Evolutionary conservation across 2,329 filamentous ascomycete species (phyloP), one percentile per base, ranked within the genome.

Genomic region (Cryoendolithus antarcticus): DNA sequence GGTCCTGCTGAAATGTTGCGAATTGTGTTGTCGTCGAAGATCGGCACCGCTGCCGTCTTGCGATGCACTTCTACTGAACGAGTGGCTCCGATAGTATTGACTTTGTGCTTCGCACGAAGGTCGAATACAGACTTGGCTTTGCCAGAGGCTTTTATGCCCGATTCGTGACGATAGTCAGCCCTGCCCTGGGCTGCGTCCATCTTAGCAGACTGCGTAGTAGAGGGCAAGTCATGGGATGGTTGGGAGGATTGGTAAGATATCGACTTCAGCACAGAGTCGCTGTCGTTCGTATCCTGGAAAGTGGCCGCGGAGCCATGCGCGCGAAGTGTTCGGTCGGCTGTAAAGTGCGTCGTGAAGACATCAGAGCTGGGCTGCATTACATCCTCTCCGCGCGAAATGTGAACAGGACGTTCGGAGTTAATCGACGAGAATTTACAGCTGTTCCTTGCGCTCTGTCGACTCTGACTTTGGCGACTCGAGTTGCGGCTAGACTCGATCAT

Each of bases 401-500:
- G 36, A 10, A 35, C 19, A n/a, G 31, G 35, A 11, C 35, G 39
- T 24, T 39, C 42, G 32, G 37, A 33, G 9, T 37, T 33, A 6
- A 35, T 41, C 19, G 33, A 33, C 12, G 39, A 41, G 24, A 28
- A 30, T 15, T 41, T 41, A 27, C 39, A 33, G 29, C 34, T 41
- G 2, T 30, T 33, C 12, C 39, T 32, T n/a, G 24, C 9, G 34
- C 34, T 35, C 10, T 35, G 34, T 15, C 39, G 34, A 30, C 15
- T 19, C 15, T 19, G 15, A 19, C 15, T 19, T 19, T 19, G 15
- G 15, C 15, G 15, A 19, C 51, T 55, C 8, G 48, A 45, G 10
- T 47, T 43, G 8, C 59, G 55, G 11, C 53, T 53, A 2, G 55
- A 59, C 4, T 60, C 48, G n/a, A 67, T 53, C 32, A 56, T 58